phyloP scores from a whole-genome alignment of 192 early-diverging fungal genomes.

The Coemansia sp. region DNA sequence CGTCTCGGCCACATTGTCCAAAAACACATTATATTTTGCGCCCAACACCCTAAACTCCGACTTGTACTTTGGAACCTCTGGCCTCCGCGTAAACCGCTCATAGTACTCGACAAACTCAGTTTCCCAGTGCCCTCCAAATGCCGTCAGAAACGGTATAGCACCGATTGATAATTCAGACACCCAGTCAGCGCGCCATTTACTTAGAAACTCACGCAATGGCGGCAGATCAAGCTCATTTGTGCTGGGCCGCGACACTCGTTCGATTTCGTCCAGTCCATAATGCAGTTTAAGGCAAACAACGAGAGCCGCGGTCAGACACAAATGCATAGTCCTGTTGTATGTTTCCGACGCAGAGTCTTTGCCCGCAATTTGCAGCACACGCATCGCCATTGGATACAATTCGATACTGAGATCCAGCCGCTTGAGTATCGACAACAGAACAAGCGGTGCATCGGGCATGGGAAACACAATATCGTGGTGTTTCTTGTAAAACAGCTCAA shows the following conservation, averaged over 20 bases:
- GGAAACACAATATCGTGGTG: slow-evolving; percentile 23
- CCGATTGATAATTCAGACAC: slow-evolving; percentile 32
- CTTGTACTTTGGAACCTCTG: not conserved
- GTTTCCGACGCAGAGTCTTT: not conserved
- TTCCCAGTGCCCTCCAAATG: slow-evolving; percentile 26
- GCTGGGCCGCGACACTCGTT: slow-evolving; percentile 13
- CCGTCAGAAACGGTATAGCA: slow-evolving; percentile 23
- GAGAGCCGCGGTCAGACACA: slow-evolving; percentile 18
- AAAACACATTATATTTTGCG: slow-evolving; percentile 16
- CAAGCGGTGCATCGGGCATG: slow-evolving; percentile 11
- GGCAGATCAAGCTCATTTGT: slow-evolving; percentile 16
- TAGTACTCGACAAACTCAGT: slow-evolving; percentile 28
- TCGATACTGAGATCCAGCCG: slow-evolving; percentile 24
- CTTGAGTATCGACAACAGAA: slow-evolving; percentile 23
- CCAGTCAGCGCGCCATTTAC: slow-evolving; percentile 38
- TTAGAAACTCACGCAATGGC: slow-evolving; percentile 30
- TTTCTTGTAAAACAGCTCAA: slow-evolving; percentile 23
- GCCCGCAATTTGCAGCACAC: slow-evolving; percentile 13
- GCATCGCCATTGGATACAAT: slow-evolving; percentile 33
- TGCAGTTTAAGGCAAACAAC: slow-evolving; percentile 44
- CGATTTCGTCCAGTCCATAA: slow-evolving; percentile 51
- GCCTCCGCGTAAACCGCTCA: slow-evolving; percentile 14
- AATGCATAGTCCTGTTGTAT: not conserved
- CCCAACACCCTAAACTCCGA: slow-evolving; percentile 18
- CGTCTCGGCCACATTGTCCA: slow-evolving; percentile 15